These are phyloP conservation scores for Hanseniaspora gamundiae DNA, from an alignment of 1,139 yeast species.

Conservation along the genomic window DNA sequence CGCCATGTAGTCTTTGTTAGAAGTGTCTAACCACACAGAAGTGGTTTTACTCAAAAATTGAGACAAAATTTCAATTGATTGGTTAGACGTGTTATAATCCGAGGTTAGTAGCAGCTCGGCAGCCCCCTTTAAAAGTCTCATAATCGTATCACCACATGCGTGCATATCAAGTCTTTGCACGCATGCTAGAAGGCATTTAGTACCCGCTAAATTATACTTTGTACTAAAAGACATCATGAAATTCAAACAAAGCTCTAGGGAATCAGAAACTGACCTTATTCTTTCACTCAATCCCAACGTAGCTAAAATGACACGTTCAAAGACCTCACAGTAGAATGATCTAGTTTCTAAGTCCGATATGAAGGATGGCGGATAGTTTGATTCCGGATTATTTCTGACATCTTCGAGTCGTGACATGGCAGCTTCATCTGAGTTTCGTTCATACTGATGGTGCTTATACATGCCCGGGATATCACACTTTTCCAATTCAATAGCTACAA, in stretches of 20 bases:
- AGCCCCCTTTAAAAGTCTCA: not conserved
- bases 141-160: not conserved
- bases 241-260: not conserved
- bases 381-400: too few relatives aligned
- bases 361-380: too few relatives aligned
- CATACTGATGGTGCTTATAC: not conserved
- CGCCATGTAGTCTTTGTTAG: constrained; percentile 8
- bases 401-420: too few relatives aligned
- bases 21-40: constrained; percentile 12
- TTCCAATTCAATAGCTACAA: not conserved
- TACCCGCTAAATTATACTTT: not conserved
- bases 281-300: not conserved
- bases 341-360: too few relatives aligned
- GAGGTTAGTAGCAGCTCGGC: not conserved
- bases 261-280: not conserved
- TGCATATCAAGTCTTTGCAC: not conserved
- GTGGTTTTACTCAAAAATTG: constrained; percentile 11
- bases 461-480: not conserved
- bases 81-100: constrained; percentile 13
- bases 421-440: not conserved
- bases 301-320: not conserved
- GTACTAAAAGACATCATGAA: not conserved
- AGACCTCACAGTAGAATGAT: not conserved
- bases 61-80: constrained; percentile 12
- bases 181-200: not conserved